Percentiles rank a stretch among this genome's conserved stretches.
These are phyloP conservation scores for Talaromyces amestolkiae DNA, from an alignment of 2,329 filamentous ascomycete species.

Conservation along the genomic window DNA sequence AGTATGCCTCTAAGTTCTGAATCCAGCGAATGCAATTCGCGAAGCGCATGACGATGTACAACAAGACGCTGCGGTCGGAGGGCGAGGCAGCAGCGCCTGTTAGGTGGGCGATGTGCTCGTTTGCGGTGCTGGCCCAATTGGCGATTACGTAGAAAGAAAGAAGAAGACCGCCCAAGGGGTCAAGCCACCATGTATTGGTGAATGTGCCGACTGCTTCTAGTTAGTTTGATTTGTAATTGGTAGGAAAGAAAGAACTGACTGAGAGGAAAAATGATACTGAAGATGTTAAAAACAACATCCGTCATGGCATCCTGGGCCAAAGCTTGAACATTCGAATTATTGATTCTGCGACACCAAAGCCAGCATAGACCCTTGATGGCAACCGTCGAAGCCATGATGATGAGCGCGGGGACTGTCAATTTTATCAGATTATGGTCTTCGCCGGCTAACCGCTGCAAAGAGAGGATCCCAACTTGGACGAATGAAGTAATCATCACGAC, in stretches of 20 bases:
- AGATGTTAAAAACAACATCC: constrained; percentile 86
- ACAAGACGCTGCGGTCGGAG: constrained; percentile 69
- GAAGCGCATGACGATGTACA: constrained; percentile 93
- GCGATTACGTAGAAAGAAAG: constrained; percentile 61
- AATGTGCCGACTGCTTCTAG: constrained; percentile 33
- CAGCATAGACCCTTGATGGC: constrained; percentile 79
- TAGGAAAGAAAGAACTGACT: constrained; percentile 28
- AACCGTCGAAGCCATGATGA: constrained; percentile 78
- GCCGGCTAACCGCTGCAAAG: constrained; percentile 56
- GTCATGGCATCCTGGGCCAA: constrained; percentile 68
- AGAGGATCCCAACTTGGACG: constrained; percentile 61
- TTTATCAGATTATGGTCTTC: constrained; percentile 66
- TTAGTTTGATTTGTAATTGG: neutral
- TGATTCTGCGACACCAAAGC: constrained; percentile 83
- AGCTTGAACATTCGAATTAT: constrained; percentile 81
- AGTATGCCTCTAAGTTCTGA: constrained; percentile 61
- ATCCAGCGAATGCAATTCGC: constrained; percentile 76
- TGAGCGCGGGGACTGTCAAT: constrained; percentile 68
- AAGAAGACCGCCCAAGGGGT: constrained; percentile 59
- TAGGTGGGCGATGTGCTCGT: constrained; percentile 61
- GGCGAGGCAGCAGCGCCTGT: constrained; percentile 61
- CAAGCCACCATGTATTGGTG: constrained; percentile 56
- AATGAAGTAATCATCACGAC: constrained; percentile 66
- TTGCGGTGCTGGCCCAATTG: constrained; percentile 61
- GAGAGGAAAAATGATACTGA: constrained; percentile 83